Evolutionary conservation across 2,329 filamentous ascomycete species (phyloP).

Genomic region (Fusarium agapanthi): DNA sequence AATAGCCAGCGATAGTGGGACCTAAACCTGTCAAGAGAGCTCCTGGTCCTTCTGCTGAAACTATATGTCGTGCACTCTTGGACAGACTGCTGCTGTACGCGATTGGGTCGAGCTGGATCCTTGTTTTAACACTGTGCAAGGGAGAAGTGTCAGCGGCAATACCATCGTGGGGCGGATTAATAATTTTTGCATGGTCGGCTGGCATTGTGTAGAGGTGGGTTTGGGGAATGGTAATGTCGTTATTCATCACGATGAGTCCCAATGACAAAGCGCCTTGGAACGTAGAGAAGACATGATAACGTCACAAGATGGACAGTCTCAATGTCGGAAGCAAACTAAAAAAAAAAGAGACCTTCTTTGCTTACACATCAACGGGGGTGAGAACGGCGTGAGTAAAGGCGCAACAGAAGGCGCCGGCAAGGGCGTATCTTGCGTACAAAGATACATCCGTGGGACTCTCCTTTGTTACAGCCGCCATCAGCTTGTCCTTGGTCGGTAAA

Average conservation of each 20-base stretch:
- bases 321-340: background rate
- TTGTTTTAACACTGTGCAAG: background rate
- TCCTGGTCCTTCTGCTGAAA: background rate
- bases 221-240: background rate
- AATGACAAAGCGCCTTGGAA: background rate
- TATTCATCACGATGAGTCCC: background rate
- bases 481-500: background rate
- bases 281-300: background rate
- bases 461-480: background rate
- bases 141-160: background rate
- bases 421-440: background rate
- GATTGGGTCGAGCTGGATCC: background rate
- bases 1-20: background rate
- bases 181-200: background rate
- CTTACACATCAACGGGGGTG: background rate
- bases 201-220: background rate
- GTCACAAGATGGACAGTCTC: background rate
- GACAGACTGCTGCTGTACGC: background rate
- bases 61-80: background rate
- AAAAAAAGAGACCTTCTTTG: background rate
- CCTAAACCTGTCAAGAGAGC: background rate
- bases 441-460: background rate
- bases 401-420: background rate
- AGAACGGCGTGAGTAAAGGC: background rate
- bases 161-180: background rate